Conservation (phyloP, 441 rosid species). For the Pelargonium australe region DNA sequence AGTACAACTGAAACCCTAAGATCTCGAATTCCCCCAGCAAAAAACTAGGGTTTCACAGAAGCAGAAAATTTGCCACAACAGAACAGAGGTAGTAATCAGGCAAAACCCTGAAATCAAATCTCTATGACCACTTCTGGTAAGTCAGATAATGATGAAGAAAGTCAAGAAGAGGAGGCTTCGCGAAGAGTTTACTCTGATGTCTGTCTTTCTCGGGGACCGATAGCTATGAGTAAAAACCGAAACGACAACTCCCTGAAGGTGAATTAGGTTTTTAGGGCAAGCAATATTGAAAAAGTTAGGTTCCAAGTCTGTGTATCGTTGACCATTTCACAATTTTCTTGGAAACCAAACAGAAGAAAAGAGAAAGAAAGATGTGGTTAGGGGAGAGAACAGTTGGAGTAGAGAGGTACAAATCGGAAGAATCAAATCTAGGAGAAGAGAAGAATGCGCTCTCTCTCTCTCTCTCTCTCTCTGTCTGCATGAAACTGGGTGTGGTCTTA, state of each 20-base stretch:
- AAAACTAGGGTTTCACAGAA: conserved; percentile 35
- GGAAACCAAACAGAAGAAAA: conserved; percentile 17
- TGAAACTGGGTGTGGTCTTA: neutral
- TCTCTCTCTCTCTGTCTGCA: neutral
- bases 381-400: neutral
- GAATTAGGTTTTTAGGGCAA: neutral
- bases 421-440: neutral
- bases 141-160: conserved; percentile 14
- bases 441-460: neutral
- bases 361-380: conserved; percentile 9
- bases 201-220: neutral
- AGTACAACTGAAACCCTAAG: conserved; percentile 18
- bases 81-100: neutral
- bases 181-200: neutral
- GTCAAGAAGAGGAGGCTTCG: conserved; percentile 6
- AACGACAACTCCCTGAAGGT: neutral
- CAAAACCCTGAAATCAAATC: neutral
- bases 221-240: no score
- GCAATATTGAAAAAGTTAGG: neutral
- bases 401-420: neutral
- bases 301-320: conserved; percentile 4
- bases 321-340: conserved; percentile 8
- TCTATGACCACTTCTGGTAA: conserved; percentile 8
- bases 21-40: conserved; percentile 17
- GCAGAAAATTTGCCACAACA: conserved; percentile 7